Conservation (phyloP, 139 green algal genomes). For the Ulvella scutata region DNA sequence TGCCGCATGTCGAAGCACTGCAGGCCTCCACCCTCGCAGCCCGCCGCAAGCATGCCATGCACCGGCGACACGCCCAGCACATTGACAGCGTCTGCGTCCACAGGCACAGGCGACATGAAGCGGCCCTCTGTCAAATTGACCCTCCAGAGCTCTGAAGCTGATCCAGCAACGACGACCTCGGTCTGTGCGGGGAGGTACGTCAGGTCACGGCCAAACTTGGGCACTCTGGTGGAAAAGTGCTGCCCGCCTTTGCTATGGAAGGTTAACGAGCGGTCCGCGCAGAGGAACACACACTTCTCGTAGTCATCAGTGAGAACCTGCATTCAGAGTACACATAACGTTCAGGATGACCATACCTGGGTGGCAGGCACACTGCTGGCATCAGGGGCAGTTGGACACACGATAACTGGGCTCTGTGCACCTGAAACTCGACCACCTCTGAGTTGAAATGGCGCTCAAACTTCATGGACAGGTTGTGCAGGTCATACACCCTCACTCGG, state of each 20-base stretch:
- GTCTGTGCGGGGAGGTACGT: constrained; percentile 55
- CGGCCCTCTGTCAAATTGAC: constrained; percentile 79
- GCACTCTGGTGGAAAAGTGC: constrained; percentile 69
- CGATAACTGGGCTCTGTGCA: too few relatives aligned
- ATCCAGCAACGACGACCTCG: constrained; percentile 71
- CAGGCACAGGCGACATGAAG: constrained; percentile 63
- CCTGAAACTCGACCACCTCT: constrained; percentile 87
- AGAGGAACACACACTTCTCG: constrained; percentile 87
- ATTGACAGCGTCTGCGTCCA: constrained; percentile 55
- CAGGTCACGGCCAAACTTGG: constrained; percentile 58
- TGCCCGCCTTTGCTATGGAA: constrained; percentile 87
- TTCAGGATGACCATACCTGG: too few relatives aligned
- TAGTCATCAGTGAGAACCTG: constrained; percentile 88
- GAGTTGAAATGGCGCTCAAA: constrained; percentile 88
- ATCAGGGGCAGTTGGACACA: too few relatives aligned
- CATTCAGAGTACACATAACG: too few relatives aligned
- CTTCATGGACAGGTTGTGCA: constrained; percentile 87
- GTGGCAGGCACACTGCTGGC: too few relatives aligned
- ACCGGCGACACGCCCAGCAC: constrained; percentile 31
- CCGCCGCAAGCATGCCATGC: constrained; percentile 64
- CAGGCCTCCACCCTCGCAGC: constrained; percentile 71
- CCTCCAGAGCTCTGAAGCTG: constrained; percentile 54
- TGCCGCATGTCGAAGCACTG: constrained; percentile 86
- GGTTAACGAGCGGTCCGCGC: constrained; percentile 59
- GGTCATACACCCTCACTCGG: constrained; percentile 73